Evolutionary conservation across 2,329 filamentous ascomycete genomes (phyloP).

Genomic region (Aspergillus sp.): DNA sequence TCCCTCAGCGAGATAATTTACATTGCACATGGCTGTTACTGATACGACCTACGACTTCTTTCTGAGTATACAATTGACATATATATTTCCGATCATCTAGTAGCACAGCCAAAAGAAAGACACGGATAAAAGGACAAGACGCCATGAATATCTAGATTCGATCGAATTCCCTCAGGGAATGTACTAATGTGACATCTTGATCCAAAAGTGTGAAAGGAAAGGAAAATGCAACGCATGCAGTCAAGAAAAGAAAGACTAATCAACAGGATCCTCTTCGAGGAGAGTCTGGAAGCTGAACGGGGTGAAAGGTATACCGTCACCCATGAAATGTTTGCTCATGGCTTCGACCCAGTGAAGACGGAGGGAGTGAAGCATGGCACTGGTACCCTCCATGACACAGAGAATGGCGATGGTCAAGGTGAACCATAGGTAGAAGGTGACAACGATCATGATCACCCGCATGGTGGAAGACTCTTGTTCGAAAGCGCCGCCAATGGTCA

Average conservation of each 20-base stretch:
- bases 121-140: background rate
- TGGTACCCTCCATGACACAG: constrained; percentile 94
- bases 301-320: constrained; percentile 81
- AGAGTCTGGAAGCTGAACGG: constrained; percentile 86
- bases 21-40: too few species aligned
- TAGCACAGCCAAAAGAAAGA: background rate
- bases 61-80: background rate
- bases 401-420: constrained; percentile 76
- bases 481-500: constrained; percentile 85
- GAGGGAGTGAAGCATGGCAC: constrained; percentile 90
- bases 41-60: too few species aligned
- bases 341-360: constrained; percentile 96
- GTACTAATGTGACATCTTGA: constrained; percentile 16
- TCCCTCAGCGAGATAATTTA: too few species aligned
- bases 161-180: constrained; percentile 5
- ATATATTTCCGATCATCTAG: constrained; percentile 12
- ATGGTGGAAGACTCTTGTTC: constrained; percentile 60
- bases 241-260: constrained; percentile 32
- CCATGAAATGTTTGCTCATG: constrained; percentile 96
- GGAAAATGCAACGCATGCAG: constrained; percentile 6
- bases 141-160: constrained; percentile 2
- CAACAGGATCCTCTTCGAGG: constrained; percentile 73
- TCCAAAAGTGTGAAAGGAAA: constrained; percentile 14
- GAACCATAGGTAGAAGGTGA: constrained; percentile 89
- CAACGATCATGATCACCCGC: constrained; percentile 78